A percentile compares a stretch with the other conserved stretches of the same genome.
Conservation (phyloP, 225 moss, liverwort and hornwort genomes). For the Pleurozium schreberi region DNA sequence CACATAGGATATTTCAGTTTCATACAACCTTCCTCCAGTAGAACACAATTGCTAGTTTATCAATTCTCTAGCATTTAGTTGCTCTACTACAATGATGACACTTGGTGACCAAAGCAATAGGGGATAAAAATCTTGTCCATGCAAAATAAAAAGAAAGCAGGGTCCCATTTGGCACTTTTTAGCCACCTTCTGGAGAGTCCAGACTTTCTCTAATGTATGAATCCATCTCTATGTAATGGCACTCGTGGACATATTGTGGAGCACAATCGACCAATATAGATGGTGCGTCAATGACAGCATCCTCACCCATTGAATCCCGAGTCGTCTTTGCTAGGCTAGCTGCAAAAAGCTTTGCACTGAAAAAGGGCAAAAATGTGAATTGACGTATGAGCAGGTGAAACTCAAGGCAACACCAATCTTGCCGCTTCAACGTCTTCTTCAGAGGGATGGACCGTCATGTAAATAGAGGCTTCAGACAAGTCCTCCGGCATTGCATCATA, state of each 20-base stretch:
- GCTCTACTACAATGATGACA: too few relatives aligned
- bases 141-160: too few relatives aligned
- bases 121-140: too few relatives aligned
- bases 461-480: slow-evolving; percentile 8
- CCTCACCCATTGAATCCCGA: neutral
- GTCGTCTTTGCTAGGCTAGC: neutral
- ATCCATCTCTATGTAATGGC: neutral
- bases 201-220: too few relatives aligned
- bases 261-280: neutral
- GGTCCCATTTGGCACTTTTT: too few relatives aligned
- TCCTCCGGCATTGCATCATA: slow-evolving; percentile 37
- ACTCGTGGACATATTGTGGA: neutral
- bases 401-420: neutral
- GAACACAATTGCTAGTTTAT: too few relatives aligned
- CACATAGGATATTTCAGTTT: too few relatives aligned
- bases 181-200: too few relatives aligned
- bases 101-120: too few relatives aligned
- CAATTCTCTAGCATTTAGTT: too few relatives aligned
- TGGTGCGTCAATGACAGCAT: neutral
- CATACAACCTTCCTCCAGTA: too few relatives aligned
- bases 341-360: neutral
- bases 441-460: slow-evolving; percentile 30
- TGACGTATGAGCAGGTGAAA: neutral
- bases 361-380: neutral
- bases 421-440: slow-evolving; percentile 15